Base-by-base conservation (phyloP, 768 basidiomycete species). In the Obba rivulosa region DNA sequence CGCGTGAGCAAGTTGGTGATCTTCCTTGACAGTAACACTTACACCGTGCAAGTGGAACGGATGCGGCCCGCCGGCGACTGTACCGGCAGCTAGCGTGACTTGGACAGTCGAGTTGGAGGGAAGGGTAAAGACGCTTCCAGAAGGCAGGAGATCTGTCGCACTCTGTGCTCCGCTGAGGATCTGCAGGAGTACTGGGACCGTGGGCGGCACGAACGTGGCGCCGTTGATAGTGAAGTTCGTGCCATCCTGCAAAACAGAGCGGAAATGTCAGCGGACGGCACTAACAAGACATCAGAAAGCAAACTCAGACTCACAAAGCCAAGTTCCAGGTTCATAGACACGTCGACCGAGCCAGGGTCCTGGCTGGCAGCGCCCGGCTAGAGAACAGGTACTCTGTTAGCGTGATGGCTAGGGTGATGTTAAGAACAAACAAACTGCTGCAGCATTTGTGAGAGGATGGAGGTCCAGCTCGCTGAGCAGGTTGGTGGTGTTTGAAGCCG, bases 161-260 rank as follows among this genome's bases (percentile, higher is more conserved):
- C 68, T 65, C 28, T 62, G 63, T 4, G 74, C 73, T 0, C 81
- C 81, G 43, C 75, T 80, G 31, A 83, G 57, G 34, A 82, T 76
- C 53, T 83, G 81, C 14, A 81, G 70, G 10, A 83, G 69, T 11
- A 80, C 73, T 0, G 81, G 80, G 0, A 73, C 63, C 0, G 68
- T 65, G 0, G 80, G 79, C 1, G 69, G 58, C 2, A 55, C 41
- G 56, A 65, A 79, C 24, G 61, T 55, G 40, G 54, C 52, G 16
- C 57, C 60, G 46, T 75, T 75, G 39, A 74, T 54, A 5, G 51
- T 50, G 58, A 68, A 74, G 4, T 55, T 41, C 20, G 52, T 46
- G 21, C 36, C 17, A 55, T 54, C 18, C 51, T 53, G 40, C 44
- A 57, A 35, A 45, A 4, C 20, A 7, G n/a, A n/a, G n/a, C 20